A percentile compares a stretch with the other conserved stretches of the same genome.
Evolutionary conservation across 2,329 filamentous ascomycete species (phyloP).

Genomic region (Epicoccum nigrum): DNA sequence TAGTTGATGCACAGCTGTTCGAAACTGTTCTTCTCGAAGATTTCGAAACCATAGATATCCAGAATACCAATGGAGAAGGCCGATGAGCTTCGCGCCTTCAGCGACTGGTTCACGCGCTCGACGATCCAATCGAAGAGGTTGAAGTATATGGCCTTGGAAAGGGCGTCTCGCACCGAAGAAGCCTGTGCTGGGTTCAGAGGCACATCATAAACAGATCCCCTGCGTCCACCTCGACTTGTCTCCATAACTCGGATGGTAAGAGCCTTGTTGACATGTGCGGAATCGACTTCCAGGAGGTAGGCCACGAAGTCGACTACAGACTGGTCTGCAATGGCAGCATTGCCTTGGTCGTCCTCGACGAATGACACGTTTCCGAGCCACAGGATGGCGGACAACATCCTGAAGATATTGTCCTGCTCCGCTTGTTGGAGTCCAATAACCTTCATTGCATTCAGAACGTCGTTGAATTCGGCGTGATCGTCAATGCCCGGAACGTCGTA

Average conservation of each 20-base stretch:
- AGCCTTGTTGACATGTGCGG: conserved; percentile 79
- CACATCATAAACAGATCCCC: conserved; percentile 72
- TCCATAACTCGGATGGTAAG: conserved; percentile 88
- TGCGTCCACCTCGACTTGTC: conserved; percentile 68
- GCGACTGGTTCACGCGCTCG: conserved; percentile 83
- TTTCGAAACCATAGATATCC: conserved; percentile 99
- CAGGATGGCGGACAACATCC: conserved; percentile 87
- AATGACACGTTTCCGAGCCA: conserved; percentile 97
- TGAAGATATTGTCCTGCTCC: conserved; percentile 96
- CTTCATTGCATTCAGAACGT: conserved; percentile 93
- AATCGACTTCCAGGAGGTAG: conserved; percentile 87
- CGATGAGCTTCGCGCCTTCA: conserved; percentile 77
- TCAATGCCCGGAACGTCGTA: conserved; percentile 94
- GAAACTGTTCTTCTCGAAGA: conserved; percentile 98
- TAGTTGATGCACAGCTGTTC: conserved; percentile 99
- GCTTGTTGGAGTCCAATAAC: conserved; percentile 85
- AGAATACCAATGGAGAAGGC: conserved; percentile 92
- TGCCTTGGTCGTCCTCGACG: conserved; percentile 84
- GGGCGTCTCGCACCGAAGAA: conserved; percentile 81
- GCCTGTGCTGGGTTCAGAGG: conserved; percentile 90
- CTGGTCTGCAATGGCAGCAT: conserved; percentile 84
- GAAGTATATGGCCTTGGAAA: conserved; percentile 95
- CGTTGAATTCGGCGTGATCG: conserved; percentile 84
- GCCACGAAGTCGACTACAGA: conserved; percentile 94
- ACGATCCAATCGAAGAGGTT: conserved; percentile 99